Evolutionary conservation across 2,329 filamentous ascomycete genomes (phyloP), one percentile per base, ranked within the genome.

Genomic region (Venturia carpophila): DNA sequence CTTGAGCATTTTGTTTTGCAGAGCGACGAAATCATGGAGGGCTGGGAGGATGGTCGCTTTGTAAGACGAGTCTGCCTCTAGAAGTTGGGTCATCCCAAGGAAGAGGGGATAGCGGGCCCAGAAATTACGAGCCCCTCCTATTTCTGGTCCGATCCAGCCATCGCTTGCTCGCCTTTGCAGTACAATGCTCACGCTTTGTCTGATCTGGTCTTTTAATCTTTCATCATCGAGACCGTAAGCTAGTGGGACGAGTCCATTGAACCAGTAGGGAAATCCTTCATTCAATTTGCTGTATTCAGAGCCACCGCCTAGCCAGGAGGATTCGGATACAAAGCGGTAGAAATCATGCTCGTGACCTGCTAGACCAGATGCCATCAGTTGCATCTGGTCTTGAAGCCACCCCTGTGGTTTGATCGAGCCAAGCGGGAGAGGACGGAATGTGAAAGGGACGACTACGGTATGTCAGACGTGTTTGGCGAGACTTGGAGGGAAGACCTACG

Each of bases 101-200:
- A 82, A 76, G 13, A 84, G 73, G 17, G 80, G 78, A 68, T 78
- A 81, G 17, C 82, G 73, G 5, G 77, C 83, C 83, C 83, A 85
- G 55, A 85, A 75, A 45, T 81, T 79, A 62, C 82, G 69, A 2
- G 74, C 68, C 0, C 72, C 76, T 0, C 68, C 69, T 11, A 68
- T 77, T 72, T 85, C 83, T 0, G 81, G 81, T 0, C 83, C 83
- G 21, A 86, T 71, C 84, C 84, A 86, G 9, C 84, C 84, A 73
- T 86, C 83, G 39, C 77, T 76, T 55, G 71, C 68, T 66, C 84
- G 82, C 62, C 77, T 74, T 6, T 74, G 72, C n/a, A 86, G 72
- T 1, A 83, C 75, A 67, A 80, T 79, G 63, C 80, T 73, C 6
- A 80, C 71, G 39, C 78, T 78, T 5, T 72, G 67, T 21, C 76